Evolutionary conservation across 192 early-diverging fungal genomes (phyloP).

Genomic region (Powellomyces hirtus): DNA sequence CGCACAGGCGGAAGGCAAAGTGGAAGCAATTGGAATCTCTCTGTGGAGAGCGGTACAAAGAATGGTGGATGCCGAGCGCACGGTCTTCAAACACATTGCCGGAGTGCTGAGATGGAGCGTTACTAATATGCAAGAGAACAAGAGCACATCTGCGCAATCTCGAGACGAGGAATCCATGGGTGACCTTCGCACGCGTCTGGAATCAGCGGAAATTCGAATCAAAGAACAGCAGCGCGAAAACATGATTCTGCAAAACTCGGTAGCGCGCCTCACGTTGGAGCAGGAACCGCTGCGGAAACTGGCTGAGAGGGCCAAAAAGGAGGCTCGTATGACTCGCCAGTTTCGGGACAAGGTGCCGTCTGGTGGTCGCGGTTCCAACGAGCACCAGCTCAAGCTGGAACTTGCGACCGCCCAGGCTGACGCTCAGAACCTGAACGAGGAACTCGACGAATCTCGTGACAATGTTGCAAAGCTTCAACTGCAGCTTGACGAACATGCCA

Average conservation of each 20-base stretch:
- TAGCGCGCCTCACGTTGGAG: slow-evolving; percentile 37
- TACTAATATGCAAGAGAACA: not conserved
- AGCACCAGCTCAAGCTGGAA: slow-evolving; percentile 42
- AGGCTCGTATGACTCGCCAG: slow-evolving; percentile 15
- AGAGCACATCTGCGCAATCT: not conserved
- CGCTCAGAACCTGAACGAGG: slow-evolving; percentile 19
- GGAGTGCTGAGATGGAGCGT: slow-evolving; percentile 37
- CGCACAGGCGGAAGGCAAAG: slow-evolving; percentile 30
- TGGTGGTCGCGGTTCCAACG: slow-evolving; percentile 7
- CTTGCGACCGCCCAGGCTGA: slow-evolving; percentile 38
- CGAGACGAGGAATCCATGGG: slow-evolving; percentile 2
- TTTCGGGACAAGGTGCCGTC: not conserved
- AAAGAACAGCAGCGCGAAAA: slow-evolving; percentile 44
- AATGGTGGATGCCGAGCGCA: slow-evolving; percentile 44
- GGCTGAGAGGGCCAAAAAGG: slow-evolving; percentile 12
- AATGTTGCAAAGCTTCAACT: slow-evolving; percentile 2
- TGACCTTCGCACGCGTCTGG: slow-evolving; percentile 8
- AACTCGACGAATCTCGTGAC: slow-evolving; percentile 15
- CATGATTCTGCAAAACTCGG: slow-evolving; percentile 32
- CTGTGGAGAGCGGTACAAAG: slow-evolving; percentile 29
- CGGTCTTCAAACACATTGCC: slow-evolving; percentile 43
- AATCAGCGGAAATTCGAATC: slow-evolving; percentile 36
- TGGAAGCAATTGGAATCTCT: slow-evolving; percentile 41
- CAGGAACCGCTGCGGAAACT: slow-evolving; percentile 18
- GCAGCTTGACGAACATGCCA: slow-evolving; percentile 39